phyloP scores from a whole-genome alignment of 1,284 basidiomycete genomes.

The Apiotrichum veenhuisii region DNA sequence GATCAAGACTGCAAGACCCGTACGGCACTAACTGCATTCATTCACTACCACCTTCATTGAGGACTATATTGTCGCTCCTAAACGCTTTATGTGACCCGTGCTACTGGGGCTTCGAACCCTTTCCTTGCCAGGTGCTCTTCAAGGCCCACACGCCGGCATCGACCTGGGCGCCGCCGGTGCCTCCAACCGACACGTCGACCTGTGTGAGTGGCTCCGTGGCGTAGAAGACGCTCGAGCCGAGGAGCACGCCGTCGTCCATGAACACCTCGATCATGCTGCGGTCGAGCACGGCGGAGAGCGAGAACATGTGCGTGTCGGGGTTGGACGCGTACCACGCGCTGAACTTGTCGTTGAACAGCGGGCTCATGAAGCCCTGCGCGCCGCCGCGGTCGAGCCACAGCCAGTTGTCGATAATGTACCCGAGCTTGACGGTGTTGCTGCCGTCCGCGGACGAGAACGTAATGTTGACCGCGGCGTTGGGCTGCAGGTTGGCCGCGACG shows the following conservation, averaged over 20 bases:
- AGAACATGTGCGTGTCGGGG: background rate
- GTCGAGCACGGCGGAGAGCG: constrained; percentile 33
- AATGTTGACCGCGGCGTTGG: constrained; percentile 6
- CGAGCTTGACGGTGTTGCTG: background rate
- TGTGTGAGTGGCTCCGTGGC: background rate
- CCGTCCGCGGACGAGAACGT: background rate
- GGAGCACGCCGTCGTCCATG: constrained; percentile 23
- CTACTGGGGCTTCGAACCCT: no score
- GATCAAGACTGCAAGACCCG: no score
- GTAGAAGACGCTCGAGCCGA: background rate
- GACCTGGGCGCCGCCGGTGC: background rate
- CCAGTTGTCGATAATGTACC: constrained; percentile 5
- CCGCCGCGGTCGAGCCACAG: constrained; percentile 42
- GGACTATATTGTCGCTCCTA: no score
- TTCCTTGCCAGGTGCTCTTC: background rate
- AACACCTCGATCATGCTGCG: constrained; percentile 41
- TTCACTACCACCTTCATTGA: no score
- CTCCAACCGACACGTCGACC: constrained; percentile 2
- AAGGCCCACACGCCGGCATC: background rate
- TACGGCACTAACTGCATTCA: no score
- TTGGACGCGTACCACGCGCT: constrained; percentile 11
- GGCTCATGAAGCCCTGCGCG: constrained; percentile 17
- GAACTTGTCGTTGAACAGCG: constrained; percentile 35
- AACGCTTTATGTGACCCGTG: no score
- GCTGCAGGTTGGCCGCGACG: background rate